Percentiles rank a stretch among this genome's conserved stretches.
These are phyloP conservation scores for Elsinoe arachidis DNA, from an alignment of 2,329 filamentous ascomycete genomes.

Conservation along the genomic window DNA sequence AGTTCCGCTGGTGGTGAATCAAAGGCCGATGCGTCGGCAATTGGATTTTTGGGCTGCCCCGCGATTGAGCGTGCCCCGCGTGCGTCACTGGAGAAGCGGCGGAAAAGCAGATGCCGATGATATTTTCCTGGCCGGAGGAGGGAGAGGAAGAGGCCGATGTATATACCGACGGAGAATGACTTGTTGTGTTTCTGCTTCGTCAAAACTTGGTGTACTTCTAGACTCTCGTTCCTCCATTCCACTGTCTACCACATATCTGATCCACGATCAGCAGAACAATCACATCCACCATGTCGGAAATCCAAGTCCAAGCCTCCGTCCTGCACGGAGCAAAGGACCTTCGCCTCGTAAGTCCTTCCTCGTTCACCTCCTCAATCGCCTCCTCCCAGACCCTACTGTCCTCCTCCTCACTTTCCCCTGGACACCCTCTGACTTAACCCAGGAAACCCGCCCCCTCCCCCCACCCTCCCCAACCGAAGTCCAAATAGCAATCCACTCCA, in stretches of 20 bases:
- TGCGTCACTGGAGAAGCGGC: not conserved
- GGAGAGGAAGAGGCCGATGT: not conserved
- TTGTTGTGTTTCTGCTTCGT: not conserved
- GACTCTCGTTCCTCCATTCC: not conserved
- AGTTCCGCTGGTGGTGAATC: not conserved
- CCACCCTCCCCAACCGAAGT: conserved; percentile 47
- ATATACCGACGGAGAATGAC: not conserved
- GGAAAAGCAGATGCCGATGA: not conserved
- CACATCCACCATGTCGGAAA: conserved; percentile 12
- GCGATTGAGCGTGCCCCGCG: not conserved
- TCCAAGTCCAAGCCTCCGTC: conserved; percentile 43
- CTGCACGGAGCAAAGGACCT: conserved; percentile 54
- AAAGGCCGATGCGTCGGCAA: conserved; percentile 6
- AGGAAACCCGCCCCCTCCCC: conserved; percentile 46
- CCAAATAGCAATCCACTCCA: conserved; percentile 55
- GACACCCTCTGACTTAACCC: not conserved
- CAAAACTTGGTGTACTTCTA: no score
- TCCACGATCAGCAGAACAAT: not conserved
- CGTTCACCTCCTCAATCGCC: no score
- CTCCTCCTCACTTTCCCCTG: not conserved
- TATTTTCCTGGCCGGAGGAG: not conserved
- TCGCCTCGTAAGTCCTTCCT: conserved; percentile 40
- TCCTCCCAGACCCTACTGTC: not conserved
- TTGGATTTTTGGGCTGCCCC: not conserved
- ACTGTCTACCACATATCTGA: not conserved